Evolutionary conservation across 768 basidiomycete species (phyloP).

Genomic region (Mycena belliarum): DNA sequence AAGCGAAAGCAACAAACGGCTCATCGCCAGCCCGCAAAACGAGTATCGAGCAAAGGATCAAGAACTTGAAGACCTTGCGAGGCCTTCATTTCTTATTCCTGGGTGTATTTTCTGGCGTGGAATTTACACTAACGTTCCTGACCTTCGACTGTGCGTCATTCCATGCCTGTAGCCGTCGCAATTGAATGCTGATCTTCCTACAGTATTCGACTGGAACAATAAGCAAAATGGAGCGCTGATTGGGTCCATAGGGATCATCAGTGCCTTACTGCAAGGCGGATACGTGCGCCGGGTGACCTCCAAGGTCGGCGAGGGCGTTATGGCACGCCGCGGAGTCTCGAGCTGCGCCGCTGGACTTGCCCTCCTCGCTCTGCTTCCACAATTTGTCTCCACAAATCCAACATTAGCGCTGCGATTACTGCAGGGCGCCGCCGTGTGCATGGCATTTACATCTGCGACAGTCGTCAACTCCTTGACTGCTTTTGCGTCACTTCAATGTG

Average conservation of each 20-base stretch:
- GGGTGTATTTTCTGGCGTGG: conserved; percentile 89
- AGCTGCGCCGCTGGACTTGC: conserved; percentile 72
- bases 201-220: conserved; percentile 89
- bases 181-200: not conserved
- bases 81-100: conserved; percentile 83
- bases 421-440: conserved; percentile 73
- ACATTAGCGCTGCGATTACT: conserved; percentile 53
- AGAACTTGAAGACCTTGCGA: conserved; percentile 59
- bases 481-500: conserved; percentile 87
- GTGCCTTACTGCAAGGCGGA: conserved; percentile 88
- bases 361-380: conserved; percentile 73
- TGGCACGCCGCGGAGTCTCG: conserved; percentile 80
- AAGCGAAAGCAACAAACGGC: conserved; percentile 22
- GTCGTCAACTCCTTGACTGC: conserved; percentile 94
- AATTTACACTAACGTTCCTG: conserved; percentile 95
- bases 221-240: conserved; percentile 85
- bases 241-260: conserved; percentile 86
- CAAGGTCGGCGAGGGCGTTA: conserved; percentile 74
- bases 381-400: conserved; percentile 42
- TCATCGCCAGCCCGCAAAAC: conserved; percentile 27
- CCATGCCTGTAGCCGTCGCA: not conserved
- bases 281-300: conserved; percentile 85
- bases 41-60: conserved; percentile 52
- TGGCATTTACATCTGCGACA: conserved; percentile 94
- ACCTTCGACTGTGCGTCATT: conserved; percentile 84